Evolutionary conservation across 2,329 filamentous ascomycete genomes (phyloP).

Genomic region (Colletotrichum chrysophilum): DNA sequence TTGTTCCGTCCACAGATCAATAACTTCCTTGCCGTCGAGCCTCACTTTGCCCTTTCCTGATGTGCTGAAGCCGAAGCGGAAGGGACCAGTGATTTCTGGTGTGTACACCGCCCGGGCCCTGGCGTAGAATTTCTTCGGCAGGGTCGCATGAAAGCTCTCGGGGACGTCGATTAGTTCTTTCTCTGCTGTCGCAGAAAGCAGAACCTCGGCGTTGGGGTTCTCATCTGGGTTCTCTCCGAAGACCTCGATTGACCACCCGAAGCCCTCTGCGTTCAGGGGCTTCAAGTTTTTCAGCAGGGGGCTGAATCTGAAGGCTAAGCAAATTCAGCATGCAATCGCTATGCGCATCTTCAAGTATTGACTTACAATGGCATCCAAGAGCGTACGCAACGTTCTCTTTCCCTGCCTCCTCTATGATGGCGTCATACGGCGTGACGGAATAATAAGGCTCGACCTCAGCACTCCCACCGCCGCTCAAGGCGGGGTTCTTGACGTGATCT

Average conservation of each 20-base stretch:
- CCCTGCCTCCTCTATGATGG: constrained; percentile 54
- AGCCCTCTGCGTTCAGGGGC: background rate
- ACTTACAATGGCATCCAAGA: constrained; percentile 61
- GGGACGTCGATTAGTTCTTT: constrained; percentile 21
- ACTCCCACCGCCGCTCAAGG: constrained; percentile 62
- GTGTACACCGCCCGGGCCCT: constrained; percentile 12
- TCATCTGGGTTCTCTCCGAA: constrained; percentile 17
- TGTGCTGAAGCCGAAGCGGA: constrained; percentile 19
- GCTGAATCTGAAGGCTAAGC: constrained; percentile 19
- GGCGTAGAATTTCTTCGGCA: constrained; percentile 20
- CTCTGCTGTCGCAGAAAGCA: constrained; percentile 2
- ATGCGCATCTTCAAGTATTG: too few relatives aligned
- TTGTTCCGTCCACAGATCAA: constrained; percentile 27
- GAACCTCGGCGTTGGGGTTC: background rate
- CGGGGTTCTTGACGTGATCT: constrained; percentile 27
- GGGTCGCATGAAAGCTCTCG: constrained; percentile 12
- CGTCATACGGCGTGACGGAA: constrained; percentile 74
- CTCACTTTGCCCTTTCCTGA: constrained; percentile 29
- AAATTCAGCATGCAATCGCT: too few relatives aligned
- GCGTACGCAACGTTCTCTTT: constrained; percentile 49
- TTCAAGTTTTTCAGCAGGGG: constrained; percentile 9
- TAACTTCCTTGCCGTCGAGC: constrained; percentile 27
- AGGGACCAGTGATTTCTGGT: background rate
- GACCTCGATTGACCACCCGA: constrained; percentile 18
- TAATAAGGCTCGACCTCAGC: constrained; percentile 66